Evolutionary conservation across 2,329 filamentous ascomycete species (phyloP), one percentile per base, ranked within the genome.

Genomic region (Thielaviopsis euricoi): DNA sequence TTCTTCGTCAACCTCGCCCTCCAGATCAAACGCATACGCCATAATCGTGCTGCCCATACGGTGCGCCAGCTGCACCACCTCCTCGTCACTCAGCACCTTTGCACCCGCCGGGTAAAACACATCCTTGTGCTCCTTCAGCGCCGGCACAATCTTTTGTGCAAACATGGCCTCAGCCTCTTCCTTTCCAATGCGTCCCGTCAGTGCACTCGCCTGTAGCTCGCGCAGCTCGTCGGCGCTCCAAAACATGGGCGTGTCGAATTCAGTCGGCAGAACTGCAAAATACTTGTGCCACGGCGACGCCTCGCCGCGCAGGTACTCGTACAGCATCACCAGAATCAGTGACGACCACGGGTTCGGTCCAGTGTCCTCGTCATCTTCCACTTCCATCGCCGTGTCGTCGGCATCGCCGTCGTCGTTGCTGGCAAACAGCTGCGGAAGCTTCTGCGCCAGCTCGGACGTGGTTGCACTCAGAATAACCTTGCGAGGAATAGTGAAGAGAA

Each of bases 1-100:
- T 0, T 72, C 68, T 0, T 80, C 74, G 4, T 82, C 74, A 48
- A 78, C 78, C 0, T 75, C 71, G 7, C 74, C 74, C 53, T 81
- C 79, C 6, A 95, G 78, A 63, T 95, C 89, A 67, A 95, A 95
- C 0, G 89, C 89, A 67, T 95, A 95, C 0, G 89, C 85, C 89
- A 95, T 94, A 63, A 95, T 91, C 17, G 86, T 82, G 61, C 85
- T 90, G 1, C 87, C 89, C 83, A 95, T 90, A 9, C 81, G 77
- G 67, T 95, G 89, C 56, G 86, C 85, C 19, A 82, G 66, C 7
- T 63, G 61, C 1, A 79, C 62, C 1, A 82, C 67, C 23, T 76
- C 69, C 1, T 71, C 69, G 25, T 80, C 77, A 13, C 63, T 66
- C 6, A 72, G 66, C 1, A 61, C 63, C 6, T 61, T 62, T 63